Base-by-base conservation (phyloP, 2,329 filamentous ascomycete genomes). In the Didymella pomorum region DNA sequence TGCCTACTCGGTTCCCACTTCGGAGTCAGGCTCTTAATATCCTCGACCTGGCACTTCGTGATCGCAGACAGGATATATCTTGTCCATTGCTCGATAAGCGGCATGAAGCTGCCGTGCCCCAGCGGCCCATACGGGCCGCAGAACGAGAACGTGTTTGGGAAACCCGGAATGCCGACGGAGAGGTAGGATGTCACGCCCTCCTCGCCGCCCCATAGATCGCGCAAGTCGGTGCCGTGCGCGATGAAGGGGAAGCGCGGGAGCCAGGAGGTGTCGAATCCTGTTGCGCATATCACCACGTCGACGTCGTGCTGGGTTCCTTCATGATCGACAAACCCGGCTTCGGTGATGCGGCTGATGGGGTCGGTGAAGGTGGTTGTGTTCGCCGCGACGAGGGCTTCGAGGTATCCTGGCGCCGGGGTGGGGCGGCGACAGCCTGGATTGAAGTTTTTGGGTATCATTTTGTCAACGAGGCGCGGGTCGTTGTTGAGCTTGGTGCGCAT, bases 101-200 rank as follows among this genome's bases (percentile, higher is more conserved):
- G 67, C 52, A 71, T 65, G 42, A 71, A 66, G 3, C 61, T 64
- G 9, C 68, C 67, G 41, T 71, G 65, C 1, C 60, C 68, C 0
- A 70, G 49, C 2, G 65, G 64, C 0, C 68, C 68, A 46, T 72
- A 68, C 0, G 69, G 65, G 1, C 80, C 79, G 57, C 76, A 78
- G 65, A 78, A 79, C 20, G 69, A 73, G 55, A 80, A 80, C 56
- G 79, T 75, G 64, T 82, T 82, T 5, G 79, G 79, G 61, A 79
- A 80, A 0, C 62, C 67, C 2, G 78, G 78, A n/a, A 80, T 73
- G 16, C 64, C 76, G 31, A 81, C 71, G 61, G 65, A 69, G 43
- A 81, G 76, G 64, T 81, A 81, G 2, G 72, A 77, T 23, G 70
- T 77, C 1, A 79, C 74, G 39, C 76, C 73, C 0, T 71, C 51